Evolutionary conservation across 2,329 filamentous ascomycete species (phyloP).

Genomic region (Colletotrichum karsti): DNA sequence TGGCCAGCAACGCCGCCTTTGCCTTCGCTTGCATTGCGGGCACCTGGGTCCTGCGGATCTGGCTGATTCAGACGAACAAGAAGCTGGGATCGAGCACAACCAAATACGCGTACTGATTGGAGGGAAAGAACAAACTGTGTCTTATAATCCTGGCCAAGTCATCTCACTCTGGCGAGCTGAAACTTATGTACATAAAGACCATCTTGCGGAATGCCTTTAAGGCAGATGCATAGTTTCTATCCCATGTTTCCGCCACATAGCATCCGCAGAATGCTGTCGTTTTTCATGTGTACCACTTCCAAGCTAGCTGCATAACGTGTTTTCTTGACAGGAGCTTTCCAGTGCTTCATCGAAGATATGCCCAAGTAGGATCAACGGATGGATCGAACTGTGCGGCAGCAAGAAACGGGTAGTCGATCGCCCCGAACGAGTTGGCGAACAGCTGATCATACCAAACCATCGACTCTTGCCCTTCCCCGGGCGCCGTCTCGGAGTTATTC

Average conservation of each 20-base stretch:
- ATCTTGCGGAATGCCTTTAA: too few relatives aligned
- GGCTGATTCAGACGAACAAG: constrained; percentile 35
- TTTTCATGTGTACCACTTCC: too few relatives aligned
- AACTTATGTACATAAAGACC: too few relatives aligned
- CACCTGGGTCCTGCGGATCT: constrained; percentile 35
- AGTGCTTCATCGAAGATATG: constrained; percentile 32
- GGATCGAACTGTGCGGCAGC: constrained; percentile 42
- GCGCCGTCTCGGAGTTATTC: background rate
- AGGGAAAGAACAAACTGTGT: background rate
- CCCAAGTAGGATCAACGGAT: constrained; percentile 42
- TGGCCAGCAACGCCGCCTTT: constrained; percentile 40
- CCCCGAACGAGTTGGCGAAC: constrained; percentile 42
- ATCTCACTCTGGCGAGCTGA: too few relatives aligned
- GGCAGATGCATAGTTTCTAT: too few relatives aligned
- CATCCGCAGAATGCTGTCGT: too few relatives aligned
- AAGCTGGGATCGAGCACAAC: constrained; percentile 31
- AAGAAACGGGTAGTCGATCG: constrained; percentile 42
- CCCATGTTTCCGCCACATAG: too few relatives aligned
- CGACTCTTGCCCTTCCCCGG: constrained; percentile 40
- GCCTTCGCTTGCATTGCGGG: constrained; percentile 35
- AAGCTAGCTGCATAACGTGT: too few relatives aligned
- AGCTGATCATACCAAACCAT: constrained; percentile 45
- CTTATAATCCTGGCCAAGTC: too few relatives aligned
- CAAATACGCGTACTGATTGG: constrained; percentile 29
- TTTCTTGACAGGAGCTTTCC: background rate